Percentiles rank a stretch among this genome's conserved stretches.
phyloP scores from a whole-genome alignment of 2,329 filamentous ascomycete species.

The Phaeophleospora eucalypticola region DNA sequence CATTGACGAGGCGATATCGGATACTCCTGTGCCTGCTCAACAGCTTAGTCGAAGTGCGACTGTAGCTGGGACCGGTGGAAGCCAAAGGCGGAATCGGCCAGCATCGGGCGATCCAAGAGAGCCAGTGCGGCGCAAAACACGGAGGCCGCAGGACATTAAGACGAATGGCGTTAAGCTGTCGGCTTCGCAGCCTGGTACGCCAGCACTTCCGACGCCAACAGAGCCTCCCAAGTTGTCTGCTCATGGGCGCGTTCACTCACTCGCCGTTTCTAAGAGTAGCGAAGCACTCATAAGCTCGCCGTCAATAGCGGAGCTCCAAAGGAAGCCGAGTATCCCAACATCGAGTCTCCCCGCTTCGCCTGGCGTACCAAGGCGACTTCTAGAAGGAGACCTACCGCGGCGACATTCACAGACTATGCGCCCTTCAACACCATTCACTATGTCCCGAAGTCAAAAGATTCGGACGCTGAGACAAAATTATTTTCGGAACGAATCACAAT shows the following conservation, averaged over 20 bases:
- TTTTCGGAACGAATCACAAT: conserved; percentile 76
- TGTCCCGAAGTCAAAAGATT: conserved; percentile 64
- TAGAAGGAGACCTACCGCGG: conserved; percentile 35
- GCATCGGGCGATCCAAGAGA: conserved; percentile 26
- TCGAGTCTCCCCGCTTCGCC: conserved; percentile 35
- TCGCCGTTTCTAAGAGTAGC: conserved; percentile 28
- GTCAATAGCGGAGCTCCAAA: conserved; percentile 31
- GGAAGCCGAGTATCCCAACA: conserved; percentile 20
- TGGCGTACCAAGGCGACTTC: conserved; percentile 33
- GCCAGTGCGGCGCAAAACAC: conserved; percentile 30
- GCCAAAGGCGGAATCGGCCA: conserved; percentile 42
- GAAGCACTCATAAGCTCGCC: conserved; percentile 31
- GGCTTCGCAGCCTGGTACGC: conserved; percentile 17
- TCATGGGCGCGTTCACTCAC: conserved; percentile 30
- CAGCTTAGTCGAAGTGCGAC: conserved; percentile 68
- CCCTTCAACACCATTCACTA: conserved; percentile 55
- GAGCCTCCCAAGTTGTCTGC: conserved; percentile 6
- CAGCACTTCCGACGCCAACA: conserved; percentile 8
- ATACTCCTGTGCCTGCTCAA: conserved; percentile 50
- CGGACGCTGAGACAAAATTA: conserved; percentile 74
- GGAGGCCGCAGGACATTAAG: conserved; percentile 31
- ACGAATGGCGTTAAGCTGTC: conserved; percentile 15
- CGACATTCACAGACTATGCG: conserved; percentile 58
- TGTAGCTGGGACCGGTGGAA: conserved; percentile 47
- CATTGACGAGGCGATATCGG: conserved; percentile 57